phyloP scores from a whole-genome alignment of 2,329 filamentous ascomycete genomes.

The Cercospora nicotianae region DNA sequence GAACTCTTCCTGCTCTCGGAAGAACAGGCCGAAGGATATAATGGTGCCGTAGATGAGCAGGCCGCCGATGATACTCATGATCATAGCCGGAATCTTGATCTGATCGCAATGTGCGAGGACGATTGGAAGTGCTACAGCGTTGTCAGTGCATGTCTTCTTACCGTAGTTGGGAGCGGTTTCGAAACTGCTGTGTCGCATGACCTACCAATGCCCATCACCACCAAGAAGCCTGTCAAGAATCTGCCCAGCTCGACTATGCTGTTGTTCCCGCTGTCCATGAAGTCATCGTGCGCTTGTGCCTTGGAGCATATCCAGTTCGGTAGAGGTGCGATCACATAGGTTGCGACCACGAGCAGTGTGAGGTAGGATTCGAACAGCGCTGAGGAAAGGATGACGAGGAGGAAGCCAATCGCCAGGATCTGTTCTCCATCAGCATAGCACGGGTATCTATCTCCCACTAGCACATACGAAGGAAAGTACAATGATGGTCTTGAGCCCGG shows the following conservation, averaged over 20 bases:
- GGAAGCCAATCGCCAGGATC: conserved; percentile 96
- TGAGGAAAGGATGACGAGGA: conserved; percentile 96
- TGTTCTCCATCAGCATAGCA: conserved; percentile 37
- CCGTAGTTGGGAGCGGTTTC: not conserved
- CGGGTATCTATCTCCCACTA: conserved; percentile 8
- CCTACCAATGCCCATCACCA: conserved; percentile 95
- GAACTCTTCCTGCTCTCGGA: conserved; percentile 96
- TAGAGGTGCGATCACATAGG: conserved; percentile 88
- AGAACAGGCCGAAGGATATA: conserved; percentile 97
- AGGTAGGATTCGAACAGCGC: conserved; percentile 94
- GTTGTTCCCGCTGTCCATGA: conserved; percentile 81
- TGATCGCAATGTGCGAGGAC: conserved; percentile 83
- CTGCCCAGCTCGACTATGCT: conserved; percentile 89
- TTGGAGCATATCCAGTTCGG: conserved; percentile 95
- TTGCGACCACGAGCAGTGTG: conserved; percentile 90
- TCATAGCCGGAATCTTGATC: conserved; percentile 81
- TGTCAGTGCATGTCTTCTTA: conserved; percentile 5
- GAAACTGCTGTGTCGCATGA: conserved; percentile 34
- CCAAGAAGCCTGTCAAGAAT: conserved; percentile 92
- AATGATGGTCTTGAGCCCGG: conserved; percentile 98
- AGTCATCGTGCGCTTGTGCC: conserved; percentile 91
- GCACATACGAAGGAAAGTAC: conserved; percentile 82
- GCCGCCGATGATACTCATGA: conserved; percentile 92
- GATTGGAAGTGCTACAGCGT: conserved; percentile 70
- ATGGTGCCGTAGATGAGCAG: conserved; percentile 97